Conservation (phyloP, 495 filamentous ascomycete species). For the Daldinia vernicosa region DNA sequence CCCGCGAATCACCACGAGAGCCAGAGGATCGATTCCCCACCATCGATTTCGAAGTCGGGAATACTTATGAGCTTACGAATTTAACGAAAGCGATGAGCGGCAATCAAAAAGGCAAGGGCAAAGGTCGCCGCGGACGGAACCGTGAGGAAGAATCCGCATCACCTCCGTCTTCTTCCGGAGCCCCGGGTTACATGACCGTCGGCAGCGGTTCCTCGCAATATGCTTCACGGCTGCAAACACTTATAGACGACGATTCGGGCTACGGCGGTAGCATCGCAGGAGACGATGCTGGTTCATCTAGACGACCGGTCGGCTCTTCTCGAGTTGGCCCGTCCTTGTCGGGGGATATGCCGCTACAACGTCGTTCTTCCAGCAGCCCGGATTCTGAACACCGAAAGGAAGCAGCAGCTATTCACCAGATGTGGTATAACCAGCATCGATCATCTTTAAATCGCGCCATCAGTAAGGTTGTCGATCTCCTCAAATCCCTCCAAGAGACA, state of each 20-base stretch:
- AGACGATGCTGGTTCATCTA: slow-evolving; percentile 48
- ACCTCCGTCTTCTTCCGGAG: slow-evolving; percentile 42
- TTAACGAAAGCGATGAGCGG: slow-evolving; percentile 71
- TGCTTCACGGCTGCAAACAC: slow-evolving; percentile 69
- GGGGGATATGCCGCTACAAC: slow-evolving; percentile 57
- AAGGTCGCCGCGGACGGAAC: slow-evolving; percentile 43
- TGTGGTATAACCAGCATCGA: slow-evolving; percentile 87
- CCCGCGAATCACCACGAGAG: slow-evolving; percentile 4
- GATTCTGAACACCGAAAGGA: slow-evolving; percentile 54
- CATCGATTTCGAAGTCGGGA: slow-evolving; percentile 1
- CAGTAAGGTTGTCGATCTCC: slow-evolving; percentile 79
- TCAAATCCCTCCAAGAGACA: slow-evolving; percentile 81
- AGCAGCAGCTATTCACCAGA: slow-evolving; percentile 58
- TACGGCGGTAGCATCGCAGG: slow-evolving; percentile 80
- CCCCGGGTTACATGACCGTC: slow-evolving; percentile 85
- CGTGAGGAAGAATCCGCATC: slow-evolving; percentile 27
- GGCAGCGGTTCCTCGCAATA: slow-evolving; percentile 83
- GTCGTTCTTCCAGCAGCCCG: slow-evolving; percentile 41
- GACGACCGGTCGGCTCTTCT: slow-evolving; percentile 53
- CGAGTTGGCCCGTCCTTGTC: slow-evolving; percentile 41
- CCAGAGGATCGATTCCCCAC: neutral
- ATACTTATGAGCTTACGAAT: slow-evolving; percentile 24
- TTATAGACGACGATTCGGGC: slow-evolving; percentile 86
- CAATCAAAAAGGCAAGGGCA: slow-evolving; percentile 45
- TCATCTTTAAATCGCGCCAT: slow-evolving; percentile 86